A percentile compares a stretch with the other conserved stretches of the same genome.
phyloP scores from a whole-genome alignment of 2,329 filamentous ascomycete species.

The Epichloe baconii region DNA sequence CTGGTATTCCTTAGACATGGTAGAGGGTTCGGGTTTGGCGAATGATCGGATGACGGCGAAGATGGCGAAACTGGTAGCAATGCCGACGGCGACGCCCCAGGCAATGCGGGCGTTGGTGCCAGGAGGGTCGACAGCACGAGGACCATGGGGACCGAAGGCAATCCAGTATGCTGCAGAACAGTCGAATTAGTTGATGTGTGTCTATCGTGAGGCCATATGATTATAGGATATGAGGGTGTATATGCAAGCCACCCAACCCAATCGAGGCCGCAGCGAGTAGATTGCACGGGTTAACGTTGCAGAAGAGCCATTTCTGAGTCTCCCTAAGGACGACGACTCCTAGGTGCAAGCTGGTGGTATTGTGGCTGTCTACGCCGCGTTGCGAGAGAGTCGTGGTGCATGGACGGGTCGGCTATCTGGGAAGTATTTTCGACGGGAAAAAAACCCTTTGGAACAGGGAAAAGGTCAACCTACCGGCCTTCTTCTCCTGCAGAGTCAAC shows the following conservation, averaged over 20 bases:
- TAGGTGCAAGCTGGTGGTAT: not conserved
- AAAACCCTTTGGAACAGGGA: constrained; percentile 4
- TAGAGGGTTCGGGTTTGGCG: constrained; percentile 60
- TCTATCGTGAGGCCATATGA: not conserved
- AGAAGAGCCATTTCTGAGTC: too few species aligned
- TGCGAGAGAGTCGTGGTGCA: constrained; percentile 7
- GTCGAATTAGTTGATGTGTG: constrained; percentile 19
- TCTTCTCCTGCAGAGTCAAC: constrained; percentile 94
- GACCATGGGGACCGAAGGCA: constrained; percentile 91
- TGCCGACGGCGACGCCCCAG: constrained; percentile 55
- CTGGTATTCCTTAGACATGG: constrained; percentile 96
- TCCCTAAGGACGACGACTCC: not conserved
- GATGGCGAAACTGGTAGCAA: constrained; percentile 53
- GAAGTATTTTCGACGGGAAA: constrained; percentile 21
- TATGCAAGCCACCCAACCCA: not conserved
- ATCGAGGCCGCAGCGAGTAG: not conserved
- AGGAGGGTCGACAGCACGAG: constrained; percentile 69
- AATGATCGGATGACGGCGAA: constrained; percentile 62
- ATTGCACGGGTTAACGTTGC: not conserved
- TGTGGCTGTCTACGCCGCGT: not conserved
- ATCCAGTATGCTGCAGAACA: constrained; percentile 82
- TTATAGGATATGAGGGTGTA: not conserved
- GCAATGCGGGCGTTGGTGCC: constrained; percentile 74
- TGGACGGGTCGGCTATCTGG: constrained; percentile 14
- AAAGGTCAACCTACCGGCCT: constrained; percentile 62